Base-by-base conservation (phyloP, 805 yeast genomes). In the Yarrowia sp. region DNA sequence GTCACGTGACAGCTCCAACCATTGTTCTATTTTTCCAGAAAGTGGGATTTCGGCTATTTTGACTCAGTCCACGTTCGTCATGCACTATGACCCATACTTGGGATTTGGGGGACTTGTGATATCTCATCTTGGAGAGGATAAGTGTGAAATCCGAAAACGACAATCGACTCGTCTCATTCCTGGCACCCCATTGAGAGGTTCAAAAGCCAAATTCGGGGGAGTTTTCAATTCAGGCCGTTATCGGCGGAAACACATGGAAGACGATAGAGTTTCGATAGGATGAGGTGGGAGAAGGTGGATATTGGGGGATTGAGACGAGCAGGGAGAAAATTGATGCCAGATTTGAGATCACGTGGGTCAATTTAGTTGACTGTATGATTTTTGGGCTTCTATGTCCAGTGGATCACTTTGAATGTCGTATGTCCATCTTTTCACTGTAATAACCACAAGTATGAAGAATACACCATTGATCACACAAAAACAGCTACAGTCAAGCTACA, bases 31-130 rank as follows among this genome's bases (percentile, higher is more conserved):
- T 38, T 36, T 14, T 19, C 9, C 9, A 13, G 12, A 52, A 36
- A 20, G 58, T 9, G 1, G 42, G n/a, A 10, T 6, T 3, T 9
- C 6, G 43, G 14, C 8, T 7, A 13, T 19, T 52, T 52, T 38
- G 43, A 52, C 58, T 52, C 43, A 6, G 58, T 38, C 43, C 58
- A 52, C 58, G 58, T 34, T 19, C 9, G 8, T n/a, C 43, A 52
- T 52, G 58, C 58, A 52, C 58, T 52, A 52, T 52, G 58, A 52
- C 58, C 58, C 58, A 52, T 52, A 52, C 43, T 38, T 52, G 43
- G 33, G 17, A 9, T 19, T 7, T 13, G 17, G 4, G 3, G 33
- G 43, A 9, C 13, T 1, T 17, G 20, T 24, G 9, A 17, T 8
- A 8, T 20, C 7, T 7, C n/a, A 7, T 17, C 13, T 7, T 24